Base-by-base conservation (phyloP, 1,139 yeast genomes). In the Geotrichum siamense region DNA sequence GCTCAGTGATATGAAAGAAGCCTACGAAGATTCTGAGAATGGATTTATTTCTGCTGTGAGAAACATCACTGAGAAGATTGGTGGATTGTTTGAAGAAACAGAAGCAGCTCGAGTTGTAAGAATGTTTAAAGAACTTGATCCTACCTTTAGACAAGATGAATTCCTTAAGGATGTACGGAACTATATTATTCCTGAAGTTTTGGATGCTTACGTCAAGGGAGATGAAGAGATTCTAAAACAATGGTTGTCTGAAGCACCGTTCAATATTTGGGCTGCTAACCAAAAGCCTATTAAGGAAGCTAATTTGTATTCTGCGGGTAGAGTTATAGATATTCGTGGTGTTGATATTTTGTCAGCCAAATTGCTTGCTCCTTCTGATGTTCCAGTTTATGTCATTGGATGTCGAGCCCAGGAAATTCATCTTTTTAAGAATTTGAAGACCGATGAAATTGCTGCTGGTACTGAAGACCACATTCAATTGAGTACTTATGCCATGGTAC, bases 181-280 rank as follows among this genome's bases (percentile, higher is more conserved):
- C 60, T 93, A 82, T 65, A 86, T 93, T 53, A 79, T 93, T 39
- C 98, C 99, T 8, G 99, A 93, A 65, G 77, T 93, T 36, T 72
- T 93, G 59, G 99, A 93, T 62, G 96, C 98, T 3, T 89, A 87
- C 67, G 86, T 86, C 53, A 83, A 83, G 59, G 96, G 96, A 53
- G 97, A 93, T 56, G 89, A 79, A 52, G 74, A 73, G 43, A 81
- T 81, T 21, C 74, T 93, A 61, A 84, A 89, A 63, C 70, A 72
- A 55, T 93, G 99, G 99, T 76, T 93, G 50, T 82, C 94, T 44
- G 98, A 93, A 67, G 97, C 97, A 26, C 97, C 98, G 30, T 87
- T 71, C 69, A 89, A 91, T 62, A 94, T 93, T 45, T 87, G 95
- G 78, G 78, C 84, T 54, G 95, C 96, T 32, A 86, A 83, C 63